Conservation (phyloP, 129 eudicot genomes). For the Erigeron canadensis region DNA sequence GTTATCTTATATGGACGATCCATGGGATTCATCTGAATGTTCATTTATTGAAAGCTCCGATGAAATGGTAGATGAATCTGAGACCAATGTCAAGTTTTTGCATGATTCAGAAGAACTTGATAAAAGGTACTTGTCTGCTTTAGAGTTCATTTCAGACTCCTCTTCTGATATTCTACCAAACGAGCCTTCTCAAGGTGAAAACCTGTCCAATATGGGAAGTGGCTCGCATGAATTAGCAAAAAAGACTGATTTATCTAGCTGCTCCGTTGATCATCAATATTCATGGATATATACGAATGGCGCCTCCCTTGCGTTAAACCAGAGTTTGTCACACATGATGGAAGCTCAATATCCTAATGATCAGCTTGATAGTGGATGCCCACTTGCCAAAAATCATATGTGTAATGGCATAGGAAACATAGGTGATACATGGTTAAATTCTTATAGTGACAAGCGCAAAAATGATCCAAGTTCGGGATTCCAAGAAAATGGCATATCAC, state of each 20-base stretch:
- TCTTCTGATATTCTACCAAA: slow-evolving; percentile 24
- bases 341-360: slow-evolving; percentile 34
- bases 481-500: neutral
- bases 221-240: slow-evolving; percentile 20
- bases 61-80: slow-evolving; percentile 48
- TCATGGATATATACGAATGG: slow-evolving; percentile 1
- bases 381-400: slow-evolving; percentile 20
- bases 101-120: slow-evolving; percentile 31
- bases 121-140: slow-evolving; percentile 60
- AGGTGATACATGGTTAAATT: slow-evolving; percentile 6
- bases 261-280: slow-evolving; percentile 19
- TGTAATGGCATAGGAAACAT: slow-evolving; percentile 14
- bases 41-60: slow-evolving; percentile 54
- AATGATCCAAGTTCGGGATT: slow-evolving; percentile 9
- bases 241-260: slow-evolving; percentile 10
- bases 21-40: slow-evolving; percentile 60
- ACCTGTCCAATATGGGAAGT: slow-evolving; percentile 27
- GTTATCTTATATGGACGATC: slow-evolving; percentile 46
- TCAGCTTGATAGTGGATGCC: slow-evolving; percentile 31
- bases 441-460: slow-evolving; percentile 18
- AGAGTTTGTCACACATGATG: slow-evolving; percentile 23
- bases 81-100: slow-evolving; percentile 29
- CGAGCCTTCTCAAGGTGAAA: slow-evolving; percentile 35
- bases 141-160: slow-evolving; percentile 45
- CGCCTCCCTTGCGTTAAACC: slow-evolving; percentile 21